Base-by-base conservation (phyloP, 2,329 filamentous ascomycete species). In the Fusarium sp. region DNA sequence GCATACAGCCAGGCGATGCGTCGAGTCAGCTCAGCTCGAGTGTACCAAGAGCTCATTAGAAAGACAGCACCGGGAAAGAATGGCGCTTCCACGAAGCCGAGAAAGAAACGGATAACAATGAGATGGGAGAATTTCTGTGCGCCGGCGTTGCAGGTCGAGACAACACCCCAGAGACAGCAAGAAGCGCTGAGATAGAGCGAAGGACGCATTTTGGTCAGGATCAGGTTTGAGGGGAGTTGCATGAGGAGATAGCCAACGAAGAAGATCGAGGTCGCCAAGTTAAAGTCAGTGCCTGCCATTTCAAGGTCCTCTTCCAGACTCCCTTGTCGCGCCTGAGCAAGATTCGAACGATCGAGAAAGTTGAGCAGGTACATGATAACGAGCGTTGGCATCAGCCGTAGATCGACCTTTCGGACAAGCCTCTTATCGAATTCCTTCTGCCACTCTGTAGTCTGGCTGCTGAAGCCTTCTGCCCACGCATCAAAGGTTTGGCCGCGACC, bases 211-310 rank as follows among this genome's bases (percentile, higher is more conserved):
- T 80, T 75, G 0, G 84, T 86, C 3, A 88, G 73, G 0, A 85
- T 66, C 53, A 88, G 75, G 57, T 88, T 88, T 0, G 84, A 86
- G 0, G 85, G 86, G 0, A 88, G 72, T 68, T 88, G 84, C 80
- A 87, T 86, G 11, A 86, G 72, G 1, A 88, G 73, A 63, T 88
- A 88, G 4, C 84, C 80, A 1, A 86, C 82, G 57, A 85, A 86
- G 71, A 89, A 89, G 45, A 85, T 72, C 0, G 84, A 85, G 0
- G 89, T 79, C 0, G 88, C 78, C 4, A 84, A 71, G 61, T 86
- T 85, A 66, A 83, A 86, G 43, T 87, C 81, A 3, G 82, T 85
- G 8, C 82, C 82, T 6, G 68, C 74, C 80, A 87, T 84, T 1
- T 71, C 72, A 0, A 87, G 72, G 52, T 87, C 84, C 19, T 74